Percentiles rank a stretch among this genome's conserved stretches.
Conservation (phyloP, 129 eudicot genomes). For the Cynara cardunculus region DNA sequence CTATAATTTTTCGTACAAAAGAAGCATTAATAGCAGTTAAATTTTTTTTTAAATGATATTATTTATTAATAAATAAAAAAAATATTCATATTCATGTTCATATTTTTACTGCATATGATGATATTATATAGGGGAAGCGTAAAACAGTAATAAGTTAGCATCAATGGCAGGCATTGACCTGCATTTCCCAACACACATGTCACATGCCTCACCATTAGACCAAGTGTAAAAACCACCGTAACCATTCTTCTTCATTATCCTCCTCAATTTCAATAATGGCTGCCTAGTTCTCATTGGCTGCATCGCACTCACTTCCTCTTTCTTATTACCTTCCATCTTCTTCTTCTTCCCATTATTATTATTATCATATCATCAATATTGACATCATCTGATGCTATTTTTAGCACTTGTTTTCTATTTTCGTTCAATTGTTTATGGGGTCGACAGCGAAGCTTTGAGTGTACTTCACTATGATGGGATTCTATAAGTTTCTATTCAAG, state of each 20-base stretch:
- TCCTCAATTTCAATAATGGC: background rate
- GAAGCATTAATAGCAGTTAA: background rate
- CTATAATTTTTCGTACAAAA: background rate
- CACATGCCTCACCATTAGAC: conserved; percentile 12
- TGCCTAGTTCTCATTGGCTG: conserved; percentile 4
- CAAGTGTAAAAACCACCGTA: background rate
- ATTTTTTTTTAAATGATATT: no score
- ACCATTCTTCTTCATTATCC: background rate
- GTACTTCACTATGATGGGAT: conserved; percentile 18
- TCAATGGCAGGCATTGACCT: conserved; percentile 15
- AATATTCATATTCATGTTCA: no score
- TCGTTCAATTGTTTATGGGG: background rate
- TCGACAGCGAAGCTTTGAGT: conserved; percentile 15
- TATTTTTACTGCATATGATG: background rate
- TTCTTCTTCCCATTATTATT: background rate
- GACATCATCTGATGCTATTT: conserved; percentile 23
- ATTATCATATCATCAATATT: conserved; percentile 3
- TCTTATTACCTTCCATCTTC: background rate
- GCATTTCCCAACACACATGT: conserved; percentile 17
- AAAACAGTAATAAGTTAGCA: background rate
- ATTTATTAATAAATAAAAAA: no score
- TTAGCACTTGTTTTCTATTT: conserved; percentile 12
- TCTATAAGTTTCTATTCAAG: background rate
- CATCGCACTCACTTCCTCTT: background rate
- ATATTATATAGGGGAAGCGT: background rate